Percentiles rank a stretch among this genome's conserved stretches.
These are phyloP conservation scores for Axilococcus clingmanii DNA, from an alignment of 139 green algal species.

Conservation along the genomic window DNA sequence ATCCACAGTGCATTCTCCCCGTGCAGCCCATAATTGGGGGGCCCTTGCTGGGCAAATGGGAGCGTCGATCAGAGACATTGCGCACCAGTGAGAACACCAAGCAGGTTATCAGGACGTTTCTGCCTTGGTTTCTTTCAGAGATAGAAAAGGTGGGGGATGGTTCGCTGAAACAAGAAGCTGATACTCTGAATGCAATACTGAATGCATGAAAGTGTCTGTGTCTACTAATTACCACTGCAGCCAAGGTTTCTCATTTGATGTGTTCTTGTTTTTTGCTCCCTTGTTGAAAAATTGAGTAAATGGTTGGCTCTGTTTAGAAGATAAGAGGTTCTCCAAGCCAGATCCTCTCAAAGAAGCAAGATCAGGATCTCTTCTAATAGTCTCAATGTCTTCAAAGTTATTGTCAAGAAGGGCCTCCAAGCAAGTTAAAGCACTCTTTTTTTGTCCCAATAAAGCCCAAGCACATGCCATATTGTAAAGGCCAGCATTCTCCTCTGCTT, in stretches of 20 bases:
- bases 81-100: background rate
- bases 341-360: constrained; percentile 24
- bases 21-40: constrained; percentile 5
- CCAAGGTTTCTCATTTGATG: constrained; percentile 20
- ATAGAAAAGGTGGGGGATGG: constrained; percentile 1
- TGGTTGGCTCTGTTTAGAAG: background rate
- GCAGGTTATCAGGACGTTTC: constrained; percentile 2
- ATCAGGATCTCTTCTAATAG: constrained; percentile 41
- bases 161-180: constrained; percentile 14
- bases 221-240: constrained; percentile 25
- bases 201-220: background rate
- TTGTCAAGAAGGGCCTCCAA: constrained; percentile 49
- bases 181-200: constrained; percentile 6
- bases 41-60: constrained; percentile 17
- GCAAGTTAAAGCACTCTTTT: constrained; percentile 36
- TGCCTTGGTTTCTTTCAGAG: constrained; percentile 14
- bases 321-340: constrained; percentile 33
- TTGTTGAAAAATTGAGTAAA: too few relatives aligned
- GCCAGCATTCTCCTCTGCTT: constrained; percentile 54
- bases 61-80: constrained; percentile 13
- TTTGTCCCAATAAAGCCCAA: constrained; percentile 42
- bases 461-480: constrained; percentile 67
- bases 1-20: constrained; percentile 19
- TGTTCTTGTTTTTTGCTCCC: constrained; percentile 18
- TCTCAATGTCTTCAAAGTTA: constrained; percentile 22